Evolutionary conservation across 371 early-diverging fungal genomes (phyloP), one percentile per base, ranked within the genome.

Genomic region (Haplosporangium sp.): DNA sequence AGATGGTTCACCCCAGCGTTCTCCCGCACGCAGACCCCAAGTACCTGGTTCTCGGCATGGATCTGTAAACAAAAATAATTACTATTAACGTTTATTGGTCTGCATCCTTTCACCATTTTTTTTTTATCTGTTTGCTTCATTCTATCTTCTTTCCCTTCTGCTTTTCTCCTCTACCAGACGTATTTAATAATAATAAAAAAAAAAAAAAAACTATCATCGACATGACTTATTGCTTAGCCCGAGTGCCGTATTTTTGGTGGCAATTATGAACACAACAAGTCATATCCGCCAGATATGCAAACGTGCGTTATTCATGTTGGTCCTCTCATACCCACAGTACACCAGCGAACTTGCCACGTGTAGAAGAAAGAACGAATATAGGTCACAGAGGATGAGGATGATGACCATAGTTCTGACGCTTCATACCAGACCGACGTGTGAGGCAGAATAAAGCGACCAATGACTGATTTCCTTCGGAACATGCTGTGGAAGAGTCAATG

Each of bases 1-100:
- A 72, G 51, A 38, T 73, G 55, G 80, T 79, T 0, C 66, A 68
- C 36, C 73, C 73, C n/a, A 59, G 64, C 20, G 67, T 73, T 47
- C 59, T 73, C 16, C 29, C 57, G 2, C 55, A 65, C 16, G 80
- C 73, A 5, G 80, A 72, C 51, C 66, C 73, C 52, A 79, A 79
- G 56, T 79, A 73, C 55, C 47, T 73, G 21, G 69, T 73, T 8
- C 59, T 79, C 10, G 80, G 80, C 37, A 79, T 79, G 55, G 69
- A 79, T 8, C 58, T 69, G 20, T 68, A 18, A 50, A 5, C 20
- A 16, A 9, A 10, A 14, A 47, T 68, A n/a, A n/a, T 18, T 67
- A 38, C 40, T 61, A 46, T 52, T 57, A 29, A 53, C 47, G 45
- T 59, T 14, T 46, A 9, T 14, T 29, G 50, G 5, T 45, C 56